phyloP scores from a whole-genome alignment of 2,329 filamentous ascomycete species.

The Ascochyta viciae-villosae region DNA sequence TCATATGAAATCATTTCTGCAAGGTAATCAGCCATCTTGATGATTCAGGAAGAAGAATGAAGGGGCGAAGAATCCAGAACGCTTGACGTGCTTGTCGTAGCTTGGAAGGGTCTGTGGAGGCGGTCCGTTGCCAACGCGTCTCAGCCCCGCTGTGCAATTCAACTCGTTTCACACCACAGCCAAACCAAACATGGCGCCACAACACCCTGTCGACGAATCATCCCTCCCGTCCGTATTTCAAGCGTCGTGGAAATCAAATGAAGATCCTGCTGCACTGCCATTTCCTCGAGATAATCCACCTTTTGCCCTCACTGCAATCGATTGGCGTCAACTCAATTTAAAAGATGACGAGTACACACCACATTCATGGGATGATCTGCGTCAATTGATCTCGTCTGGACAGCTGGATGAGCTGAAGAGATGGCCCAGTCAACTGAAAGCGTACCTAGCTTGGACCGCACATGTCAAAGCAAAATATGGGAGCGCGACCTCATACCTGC shows the following conservation, averaged over 20 bases:
- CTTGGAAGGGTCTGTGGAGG: neutral
- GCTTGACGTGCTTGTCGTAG: conserved; percentile 1
- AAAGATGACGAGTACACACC: conserved; percentile 42
- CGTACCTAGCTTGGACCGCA: conserved; percentile 66
- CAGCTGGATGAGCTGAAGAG: conserved; percentile 64
- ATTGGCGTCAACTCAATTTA: conserved; percentile 44
- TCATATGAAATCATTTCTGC: neutral
- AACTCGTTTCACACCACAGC: conserved; percentile 10
- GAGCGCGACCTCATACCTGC: conserved; percentile 63
- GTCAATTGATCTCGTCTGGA: conserved; percentile 52
- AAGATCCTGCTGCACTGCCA: conserved; percentile 44
- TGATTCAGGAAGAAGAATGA: neutral
- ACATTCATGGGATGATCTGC: conserved; percentile 46
- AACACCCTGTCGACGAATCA: conserved; percentile 25
- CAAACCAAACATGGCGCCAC: conserved; percentile 19
- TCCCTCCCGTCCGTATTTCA: conserved; percentile 43
- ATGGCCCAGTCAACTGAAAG: conserved; percentile 64
- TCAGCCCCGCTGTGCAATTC: conserved; percentile 12
- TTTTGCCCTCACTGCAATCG: conserved; percentile 45
- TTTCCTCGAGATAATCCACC: conserved; percentile 44
- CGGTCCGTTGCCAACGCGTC: neutral
- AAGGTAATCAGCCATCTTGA: neutral
- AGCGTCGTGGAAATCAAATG: conserved; percentile 36
- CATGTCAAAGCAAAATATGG: conserved; percentile 63
- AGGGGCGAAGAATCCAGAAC: neutral